Base-by-base conservation (phyloP, 768 basidiomycete genomes). In the Austroboletus festivus region DNA sequence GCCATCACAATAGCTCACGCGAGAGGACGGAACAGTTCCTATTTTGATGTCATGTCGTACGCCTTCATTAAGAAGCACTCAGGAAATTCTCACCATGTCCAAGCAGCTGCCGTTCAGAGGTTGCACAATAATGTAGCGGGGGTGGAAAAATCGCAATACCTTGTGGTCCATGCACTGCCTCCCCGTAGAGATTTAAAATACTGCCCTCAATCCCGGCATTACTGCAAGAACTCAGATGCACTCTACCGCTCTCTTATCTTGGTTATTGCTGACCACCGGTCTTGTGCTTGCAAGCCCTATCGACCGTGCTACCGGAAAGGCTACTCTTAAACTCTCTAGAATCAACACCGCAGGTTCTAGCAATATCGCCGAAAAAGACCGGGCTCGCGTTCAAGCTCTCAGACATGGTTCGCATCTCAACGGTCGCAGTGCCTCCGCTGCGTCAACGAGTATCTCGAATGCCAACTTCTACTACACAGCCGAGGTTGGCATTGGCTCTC, bases 401-500 rank as follows among this genome's bases (percentile, higher is more conserved):
- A 44, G 20, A 39, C 31, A 45, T 9, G 10, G 10, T 7, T n/a
- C 26, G 3, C 24, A 28, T 11, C 7, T 16, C 12, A n/a, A 13
- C 3, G 22, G 42, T 21, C 46, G 24, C 24, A 28, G 24, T 21
- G 26, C 35, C 16, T 30, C 37, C 39, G 31, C 12, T 26, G 24
- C 15, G 26, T 46, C 35, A 11, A 20, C 52, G 38, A 47, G 42
- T 19, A 52, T 50, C 11, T 57, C 57, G 3, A 71, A 69, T 34
- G 45, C 49, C 10, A 59, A 42, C 0, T 47, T 67, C 5, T 48
- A 47, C 13, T 73, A 71, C 49, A 64, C 60, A 1, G 63, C 59
- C 0, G 40, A 70, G 48, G 57, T 67, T n/a, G 52, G 55, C 12
- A 11, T 68, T 22, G 67, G 67, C 3, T 57, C 48, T 22, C 67